Evolutionary conservation across 1,139 yeast genomes (phyloP).

Genomic region (Sugiyamaella neomexicana): DNA sequence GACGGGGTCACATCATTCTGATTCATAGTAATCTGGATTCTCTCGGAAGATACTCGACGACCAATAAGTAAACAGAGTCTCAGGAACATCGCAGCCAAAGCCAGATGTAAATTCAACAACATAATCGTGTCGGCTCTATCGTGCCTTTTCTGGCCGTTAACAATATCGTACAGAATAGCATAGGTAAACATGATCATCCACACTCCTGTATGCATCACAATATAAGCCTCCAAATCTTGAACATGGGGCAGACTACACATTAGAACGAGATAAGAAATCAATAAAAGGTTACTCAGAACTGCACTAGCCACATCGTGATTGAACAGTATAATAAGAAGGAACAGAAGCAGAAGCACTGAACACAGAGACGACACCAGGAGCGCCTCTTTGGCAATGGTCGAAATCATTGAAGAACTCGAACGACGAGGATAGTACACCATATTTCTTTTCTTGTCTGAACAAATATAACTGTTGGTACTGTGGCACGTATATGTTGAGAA

Average conservation of each 20-base stretch:
- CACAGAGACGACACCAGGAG: not conserved
- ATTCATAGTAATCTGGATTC: not conserved
- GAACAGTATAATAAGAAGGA: constrained; percentile 1
- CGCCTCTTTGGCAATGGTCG: not conserved
- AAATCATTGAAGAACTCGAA: not conserved
- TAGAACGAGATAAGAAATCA: not conserved
- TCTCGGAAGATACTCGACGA: not conserved
- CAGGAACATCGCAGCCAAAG: constrained; percentile 1
- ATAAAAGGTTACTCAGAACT: not conserved
- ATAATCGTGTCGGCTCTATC: constrained; percentile 11
- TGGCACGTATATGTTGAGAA: not conserved
- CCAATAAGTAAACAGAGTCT: not conserved
- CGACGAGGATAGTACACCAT: not conserved
- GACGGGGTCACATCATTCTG: not conserved
- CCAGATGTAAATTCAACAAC: not conserved
- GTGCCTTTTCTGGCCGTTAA: not conserved
- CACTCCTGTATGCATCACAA: not conserved
- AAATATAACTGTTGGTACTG: not conserved
- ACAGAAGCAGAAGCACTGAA: not conserved
- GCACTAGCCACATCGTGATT: not conserved
- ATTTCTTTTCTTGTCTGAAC: not conserved
- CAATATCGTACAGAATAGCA: constrained; percentile 1
- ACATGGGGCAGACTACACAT: not conserved
- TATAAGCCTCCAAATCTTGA: not conserved
- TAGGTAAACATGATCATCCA: not conserved